Evolutionary conservation across 495 filamentous ascomycete genomes (phyloP).

Genomic region (Daldinia caldariorum): DNA sequence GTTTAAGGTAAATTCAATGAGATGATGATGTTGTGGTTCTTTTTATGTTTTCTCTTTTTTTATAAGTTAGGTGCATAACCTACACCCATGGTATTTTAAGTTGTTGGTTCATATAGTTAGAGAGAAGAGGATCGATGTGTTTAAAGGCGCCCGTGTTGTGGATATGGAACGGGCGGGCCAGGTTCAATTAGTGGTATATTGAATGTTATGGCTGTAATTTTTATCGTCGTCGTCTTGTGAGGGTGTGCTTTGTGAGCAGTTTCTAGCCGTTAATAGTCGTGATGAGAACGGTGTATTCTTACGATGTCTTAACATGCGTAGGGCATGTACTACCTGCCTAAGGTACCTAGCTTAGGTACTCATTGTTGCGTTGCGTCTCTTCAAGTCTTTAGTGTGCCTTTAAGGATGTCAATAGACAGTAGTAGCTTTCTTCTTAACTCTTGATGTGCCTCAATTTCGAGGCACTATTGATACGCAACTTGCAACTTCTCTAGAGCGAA

Average conservation of each 20-base stretch:
- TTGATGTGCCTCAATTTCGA: too few relatives aligned
- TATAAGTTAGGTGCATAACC: neutral
- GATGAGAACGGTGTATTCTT: too few relatives aligned
- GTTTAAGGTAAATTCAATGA: neutral
- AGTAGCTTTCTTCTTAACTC: too few relatives aligned
- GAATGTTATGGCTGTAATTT: slow-evolving; percentile 1
- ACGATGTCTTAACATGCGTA: too few relatives aligned
- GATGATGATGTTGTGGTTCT: slow-evolving; percentile 1
- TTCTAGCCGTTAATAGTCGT: neutral
- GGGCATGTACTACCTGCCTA: neutral
- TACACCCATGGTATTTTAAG: neutral
- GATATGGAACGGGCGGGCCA: neutral
- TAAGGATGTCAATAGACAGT: too few relatives aligned
- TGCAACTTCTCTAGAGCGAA: neutral
- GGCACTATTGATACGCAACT: too few relatives aligned
- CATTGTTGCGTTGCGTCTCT: too few relatives aligned
- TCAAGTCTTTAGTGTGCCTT: too few relatives aligned
- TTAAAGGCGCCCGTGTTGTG: neutral
- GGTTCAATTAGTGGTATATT: slow-evolving; percentile 5
- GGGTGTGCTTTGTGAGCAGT: neutral
- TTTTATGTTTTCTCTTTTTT: neutral
- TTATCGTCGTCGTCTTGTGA: neutral
- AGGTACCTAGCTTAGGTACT: too few relatives aligned
- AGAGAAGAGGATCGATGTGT: neutral
- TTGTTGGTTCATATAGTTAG: neutral